A percentile compares a stretch with the other conserved stretches of the same genome.
These are phyloP conservation scores for Solanum chiquidenum DNA, from an alignment of 257 asterid species.

Conservation along the genomic window DNA sequence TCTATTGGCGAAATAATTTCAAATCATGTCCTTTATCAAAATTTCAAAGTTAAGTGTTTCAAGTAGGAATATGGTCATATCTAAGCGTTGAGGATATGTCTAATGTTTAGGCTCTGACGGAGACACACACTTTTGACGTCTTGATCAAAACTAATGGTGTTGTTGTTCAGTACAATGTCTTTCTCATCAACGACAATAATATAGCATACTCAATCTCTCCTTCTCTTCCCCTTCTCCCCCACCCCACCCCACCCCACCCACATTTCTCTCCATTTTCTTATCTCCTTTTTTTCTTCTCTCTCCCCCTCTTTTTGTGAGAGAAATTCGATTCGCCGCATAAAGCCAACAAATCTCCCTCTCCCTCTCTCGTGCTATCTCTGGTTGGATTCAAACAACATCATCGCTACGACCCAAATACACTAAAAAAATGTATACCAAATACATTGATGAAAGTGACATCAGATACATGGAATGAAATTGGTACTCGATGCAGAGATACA, in stretches of 20 bases:
- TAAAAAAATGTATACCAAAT: too few species aligned
- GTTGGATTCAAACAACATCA: background rate
- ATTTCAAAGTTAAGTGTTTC: background rate
- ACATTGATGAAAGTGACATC: too few species aligned
- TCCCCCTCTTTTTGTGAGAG: background rate
- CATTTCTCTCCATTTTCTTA: too few species aligned
- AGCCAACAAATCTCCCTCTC: too few species aligned
- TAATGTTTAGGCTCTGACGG: fast-evolving
- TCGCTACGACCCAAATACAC: background rate
- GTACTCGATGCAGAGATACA: too few species aligned
- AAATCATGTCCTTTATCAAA: fast-evolving
- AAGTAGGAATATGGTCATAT: too few species aligned
- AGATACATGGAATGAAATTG: background rate
- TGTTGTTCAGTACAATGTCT: too few species aligned
- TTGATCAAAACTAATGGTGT: background rate
- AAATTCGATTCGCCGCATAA: too few species aligned
- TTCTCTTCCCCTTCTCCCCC: too few species aligned
- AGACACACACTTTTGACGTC: background rate
- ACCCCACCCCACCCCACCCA: too few species aligned
- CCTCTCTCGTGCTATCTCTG: background rate
- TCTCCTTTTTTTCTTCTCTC: too few species aligned
- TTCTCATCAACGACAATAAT: background rate
- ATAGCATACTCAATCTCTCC: background rate
- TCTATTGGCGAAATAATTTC: background rate
- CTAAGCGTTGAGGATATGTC: background rate